Evolutionary conservation across 2,329 filamentous ascomycete genomes (phyloP), one percentile per base, ranked within the genome.

Genomic region (Claviceps fusiformis): DNA sequence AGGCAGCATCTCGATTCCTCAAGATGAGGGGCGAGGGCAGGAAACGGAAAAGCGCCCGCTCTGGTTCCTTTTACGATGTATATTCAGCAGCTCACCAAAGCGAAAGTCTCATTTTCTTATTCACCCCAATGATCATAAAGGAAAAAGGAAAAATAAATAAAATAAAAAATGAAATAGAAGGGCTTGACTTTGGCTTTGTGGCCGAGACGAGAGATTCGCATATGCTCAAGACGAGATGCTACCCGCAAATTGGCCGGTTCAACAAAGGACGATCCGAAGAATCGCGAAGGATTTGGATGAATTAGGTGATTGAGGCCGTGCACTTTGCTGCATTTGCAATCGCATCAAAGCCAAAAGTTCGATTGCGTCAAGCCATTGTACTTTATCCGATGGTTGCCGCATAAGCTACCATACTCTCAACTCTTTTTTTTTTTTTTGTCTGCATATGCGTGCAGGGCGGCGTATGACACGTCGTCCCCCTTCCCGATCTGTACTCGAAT

Each of bases 1-100:
- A 62, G 63, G 59, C 61, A 62, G 53, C 54, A 62, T 50, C 51
- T 48, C 15, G 41, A 56, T 41, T 44, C 48, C 45, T 35, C 56
- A 46, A 55, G 33, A 50, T 57, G 59, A 41, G 19, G 15, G 5
- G 9, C 17, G 31, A 53, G 46, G 45, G 17, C 24, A 24, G 24
- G 24, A 24, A 24, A 33, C 10, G 2, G 31, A 19, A 19, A 46
- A 46, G 41, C 27, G 39, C 17, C 17, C 17, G 1, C 13, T 19
- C 2, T 13, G 17, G n/a, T 19, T 54, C 47, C 19, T n/a, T 49
- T 17, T 5, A 35, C 27, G 43, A 19, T 35, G 19, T 19, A 1
- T 8, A 49, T 29, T 10, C 13, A 13, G 17, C 43, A 47, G 41
- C 43, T 29, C 31, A 19, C 24, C 15, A 5, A 46, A 29, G 44